These are phyloP conservation scores for Wilhelminamyces savonicus DNA, from an alignment of 805 yeast species.

Conservation along the genomic window DNA sequence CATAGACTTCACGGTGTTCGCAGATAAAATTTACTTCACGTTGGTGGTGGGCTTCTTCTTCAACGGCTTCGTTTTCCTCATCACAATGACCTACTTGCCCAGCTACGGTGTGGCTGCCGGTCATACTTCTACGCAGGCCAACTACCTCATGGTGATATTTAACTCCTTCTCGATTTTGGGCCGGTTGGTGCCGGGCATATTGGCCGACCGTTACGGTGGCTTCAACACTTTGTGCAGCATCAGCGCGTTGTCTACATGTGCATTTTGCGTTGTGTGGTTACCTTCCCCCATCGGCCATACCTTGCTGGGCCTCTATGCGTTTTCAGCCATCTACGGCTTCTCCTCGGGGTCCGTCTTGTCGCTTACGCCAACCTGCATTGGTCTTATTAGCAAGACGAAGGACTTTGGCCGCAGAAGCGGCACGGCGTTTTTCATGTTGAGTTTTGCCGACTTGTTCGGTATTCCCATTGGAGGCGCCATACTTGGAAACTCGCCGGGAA, in stretches of 20 bases:
- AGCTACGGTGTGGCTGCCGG: conserved; percentile 21
- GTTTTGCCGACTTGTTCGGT: background rate
- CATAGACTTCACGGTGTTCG: conserved; percentile 19
- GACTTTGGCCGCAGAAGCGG: conserved; percentile 21
- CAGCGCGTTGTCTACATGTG: conserved; percentile 11
- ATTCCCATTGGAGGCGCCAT: conserved; percentile 1
- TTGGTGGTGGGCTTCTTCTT: conserved; percentile 19
- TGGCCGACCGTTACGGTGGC: conserved; percentile 21
- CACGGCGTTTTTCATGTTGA: conserved; percentile 8
- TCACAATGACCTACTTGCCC: conserved; percentile 16
- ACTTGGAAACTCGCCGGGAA: background rate
- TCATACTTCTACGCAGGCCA: conserved; percentile 9
- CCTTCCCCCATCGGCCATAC: conserved; percentile 20
- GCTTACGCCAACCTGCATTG: conserved; percentile 18
- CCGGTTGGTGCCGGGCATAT: conserved; percentile 16
- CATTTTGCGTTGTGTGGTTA: conserved; percentile 18
- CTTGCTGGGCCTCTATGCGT: conserved; percentile 14
- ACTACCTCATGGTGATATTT: conserved; percentile 16
- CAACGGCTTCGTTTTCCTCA: conserved; percentile 11
- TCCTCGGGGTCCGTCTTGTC: conserved; percentile 22
- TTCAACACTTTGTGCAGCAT: conserved; percentile 18
- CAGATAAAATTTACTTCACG: conserved; percentile 13
- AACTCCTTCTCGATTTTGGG: conserved; percentile 22
- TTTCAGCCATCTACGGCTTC: conserved; percentile 20
- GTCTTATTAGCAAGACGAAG: conserved; percentile 12